Percentiles rank a stretch among this genome's conserved stretches.
phyloP scores from a whole-genome alignment of 176 grass and related monocot species.

The Cymbopogon citratus region DNA sequence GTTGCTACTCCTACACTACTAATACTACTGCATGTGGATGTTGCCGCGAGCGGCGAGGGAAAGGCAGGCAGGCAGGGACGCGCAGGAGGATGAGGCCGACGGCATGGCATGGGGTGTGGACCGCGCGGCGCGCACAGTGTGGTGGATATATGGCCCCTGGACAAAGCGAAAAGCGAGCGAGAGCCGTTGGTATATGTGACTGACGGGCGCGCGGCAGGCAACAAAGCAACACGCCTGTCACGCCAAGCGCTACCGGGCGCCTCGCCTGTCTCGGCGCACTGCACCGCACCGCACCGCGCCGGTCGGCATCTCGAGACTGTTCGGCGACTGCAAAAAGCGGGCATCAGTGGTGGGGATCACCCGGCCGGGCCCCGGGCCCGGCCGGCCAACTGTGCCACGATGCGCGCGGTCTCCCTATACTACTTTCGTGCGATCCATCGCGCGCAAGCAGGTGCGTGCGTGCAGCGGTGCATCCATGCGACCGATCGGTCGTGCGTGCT shows the following conservation, averaged over 20 bases:
- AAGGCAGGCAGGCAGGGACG: constrained; percentile 2
- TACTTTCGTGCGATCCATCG: too few relatives aligned
- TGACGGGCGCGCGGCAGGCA: not conserved
- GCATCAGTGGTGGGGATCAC: constrained; percentile 35
- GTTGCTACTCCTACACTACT: not conserved
- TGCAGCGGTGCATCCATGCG: too few relatives aligned
- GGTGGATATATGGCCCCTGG: constrained; percentile 10
- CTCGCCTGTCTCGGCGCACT: not conserved
- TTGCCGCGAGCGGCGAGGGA: constrained; percentile 46
- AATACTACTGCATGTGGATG: constrained; percentile 38
- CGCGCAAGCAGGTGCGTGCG: too few relatives aligned
- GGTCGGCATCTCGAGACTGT: constrained; percentile 35
- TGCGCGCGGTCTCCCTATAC: not conserved
- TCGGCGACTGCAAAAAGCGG: constrained; percentile 17
- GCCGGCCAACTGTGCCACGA: constrained; percentile 45
- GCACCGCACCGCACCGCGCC: not conserved
- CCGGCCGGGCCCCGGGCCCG: not conserved
- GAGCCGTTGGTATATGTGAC: not conserved
- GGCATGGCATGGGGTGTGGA: constrained; percentile 7
- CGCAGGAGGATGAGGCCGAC: not conserved
- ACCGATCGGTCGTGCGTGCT: not conserved
- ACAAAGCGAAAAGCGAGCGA: not conserved
- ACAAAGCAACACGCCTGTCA: not conserved
- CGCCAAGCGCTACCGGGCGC: constrained; percentile 9
- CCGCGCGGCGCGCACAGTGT: not conserved